phyloP scores from a whole-genome alignment of 148 eudicot genomes.

The Arctostaphylos glauca region DNA sequence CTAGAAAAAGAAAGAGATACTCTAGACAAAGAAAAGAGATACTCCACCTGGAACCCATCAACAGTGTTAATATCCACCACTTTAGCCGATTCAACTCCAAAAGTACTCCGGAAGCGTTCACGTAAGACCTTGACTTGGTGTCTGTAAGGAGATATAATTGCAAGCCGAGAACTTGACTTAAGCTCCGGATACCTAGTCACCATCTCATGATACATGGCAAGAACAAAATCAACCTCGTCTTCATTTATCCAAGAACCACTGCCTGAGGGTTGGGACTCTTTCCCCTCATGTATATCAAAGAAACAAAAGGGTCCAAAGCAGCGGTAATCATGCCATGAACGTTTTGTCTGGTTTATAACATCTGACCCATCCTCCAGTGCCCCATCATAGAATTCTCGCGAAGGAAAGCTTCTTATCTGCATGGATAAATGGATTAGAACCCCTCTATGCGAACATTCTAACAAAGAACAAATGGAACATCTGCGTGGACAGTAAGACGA shows the following conservation, averaged over 20 bases:
- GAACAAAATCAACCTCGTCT: constrained; percentile 90
- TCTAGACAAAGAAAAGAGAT: too few species aligned
- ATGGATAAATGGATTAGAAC: constrained; percentile 9
- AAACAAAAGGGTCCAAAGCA: constrained; percentile 99
- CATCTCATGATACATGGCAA: constrained; percentile 70
- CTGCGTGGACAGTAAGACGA: background rate
- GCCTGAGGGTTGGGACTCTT: constrained; percentile 62
- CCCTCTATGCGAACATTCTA: background rate
- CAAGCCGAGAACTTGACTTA: constrained; percentile 71
- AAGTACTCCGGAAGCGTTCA: constrained; percentile 54
- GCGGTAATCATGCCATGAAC: constrained; percentile 75
- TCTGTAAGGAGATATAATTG: constrained; percentile 88
- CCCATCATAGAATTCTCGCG: constrained; percentile 73
- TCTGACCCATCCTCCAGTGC: constrained; percentile 82
- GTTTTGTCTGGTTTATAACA: constrained; percentile 60
- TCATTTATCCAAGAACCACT: constrained; percentile 74
- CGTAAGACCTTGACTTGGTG: constrained; percentile 79
- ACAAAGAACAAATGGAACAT: background rate
- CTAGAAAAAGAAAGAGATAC: background rate
- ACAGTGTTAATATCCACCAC: constrained; percentile 90
- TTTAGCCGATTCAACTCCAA: constrained; percentile 80
- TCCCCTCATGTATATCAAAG: constrained; percentile 86
- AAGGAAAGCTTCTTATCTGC: constrained; percentile 89
- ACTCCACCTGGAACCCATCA: constrained; percentile 91
- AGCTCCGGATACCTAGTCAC: constrained; percentile 77